phyloP scores from a whole-genome alignment of 345 rosid genomes.

The Microthlaspi erraticum region DNA sequence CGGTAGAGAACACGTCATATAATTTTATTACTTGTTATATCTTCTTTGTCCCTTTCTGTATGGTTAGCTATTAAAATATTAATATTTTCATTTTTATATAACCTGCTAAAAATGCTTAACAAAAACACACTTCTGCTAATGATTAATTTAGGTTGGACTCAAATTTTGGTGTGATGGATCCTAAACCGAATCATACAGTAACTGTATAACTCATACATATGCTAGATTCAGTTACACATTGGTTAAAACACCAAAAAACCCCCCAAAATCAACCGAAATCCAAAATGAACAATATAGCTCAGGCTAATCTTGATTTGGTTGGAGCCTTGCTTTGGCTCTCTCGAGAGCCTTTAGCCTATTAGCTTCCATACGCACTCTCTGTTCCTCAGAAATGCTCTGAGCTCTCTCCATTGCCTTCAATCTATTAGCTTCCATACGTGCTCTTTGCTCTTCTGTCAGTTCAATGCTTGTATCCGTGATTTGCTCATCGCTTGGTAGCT shows the following conservation, averaged over 20 bases:
- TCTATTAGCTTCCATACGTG: slow-evolving; percentile 82
- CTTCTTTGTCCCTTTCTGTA: slow-evolving; percentile 33
- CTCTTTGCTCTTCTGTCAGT: slow-evolving; percentile 71
- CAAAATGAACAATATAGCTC: background rate
- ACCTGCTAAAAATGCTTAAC: background rate
- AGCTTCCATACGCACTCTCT: slow-evolving; percentile 85
- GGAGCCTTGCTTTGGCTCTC: slow-evolving; percentile 70
- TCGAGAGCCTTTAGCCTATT: slow-evolving; percentile 83
- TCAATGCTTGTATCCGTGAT: slow-evolving; percentile 40
- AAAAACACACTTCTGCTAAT: slow-evolving; percentile 4
- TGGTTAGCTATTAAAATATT: background rate
- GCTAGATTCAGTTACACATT: background rate
- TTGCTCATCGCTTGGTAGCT: slow-evolving; percentile 33
- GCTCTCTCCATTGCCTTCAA: slow-evolving; percentile 76
- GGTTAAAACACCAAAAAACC: background rate
- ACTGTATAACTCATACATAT: too few species aligned
- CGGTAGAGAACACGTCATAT: slow-evolving; percentile 44
- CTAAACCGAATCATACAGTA: too few species aligned
- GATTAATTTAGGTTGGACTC: background rate
- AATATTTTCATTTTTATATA: too few species aligned
- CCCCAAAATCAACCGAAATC: background rate
- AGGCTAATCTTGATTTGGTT: slow-evolving; percentile 31
- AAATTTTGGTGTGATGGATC: slow-evolving; percentile 1
- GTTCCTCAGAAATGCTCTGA: slow-evolving; percentile 71
- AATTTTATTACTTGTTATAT: slow-evolving; percentile 16